These are phyloP conservation scores for Pyricularia sp. DNA, from an alignment of 2,329 filamentous ascomycete species.

Conservation along the genomic window DNA sequence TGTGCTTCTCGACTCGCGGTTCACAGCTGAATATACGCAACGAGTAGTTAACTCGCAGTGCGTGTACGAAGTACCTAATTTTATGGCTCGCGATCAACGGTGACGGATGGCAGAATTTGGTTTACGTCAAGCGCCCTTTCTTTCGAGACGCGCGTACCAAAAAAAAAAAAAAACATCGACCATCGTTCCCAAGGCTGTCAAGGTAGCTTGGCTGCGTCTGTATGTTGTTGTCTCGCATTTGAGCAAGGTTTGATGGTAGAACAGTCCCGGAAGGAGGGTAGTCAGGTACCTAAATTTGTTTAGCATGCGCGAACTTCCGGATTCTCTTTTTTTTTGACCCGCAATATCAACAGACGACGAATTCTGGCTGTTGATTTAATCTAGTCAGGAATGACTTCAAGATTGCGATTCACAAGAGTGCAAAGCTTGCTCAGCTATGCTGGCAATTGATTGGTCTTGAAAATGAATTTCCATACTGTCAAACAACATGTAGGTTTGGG, in stretches of 20 bases:
- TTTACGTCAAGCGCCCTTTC: background rate
- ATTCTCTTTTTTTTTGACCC: background rate
- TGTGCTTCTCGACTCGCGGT: background rate
- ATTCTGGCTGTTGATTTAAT: background rate
- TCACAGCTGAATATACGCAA: background rate
- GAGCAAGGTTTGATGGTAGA: slow-evolving; percentile 2
- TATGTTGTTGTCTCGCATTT: background rate
- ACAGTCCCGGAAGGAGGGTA: background rate
- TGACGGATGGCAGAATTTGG: background rate
- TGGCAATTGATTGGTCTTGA: no score
- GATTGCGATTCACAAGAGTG: no score
- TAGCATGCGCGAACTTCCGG: background rate
- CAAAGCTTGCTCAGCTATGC: no score
- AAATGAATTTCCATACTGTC: no score
- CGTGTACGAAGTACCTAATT: background rate
- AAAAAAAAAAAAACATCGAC: background rate
- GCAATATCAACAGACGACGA: background rate
- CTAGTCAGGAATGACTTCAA: background rate
- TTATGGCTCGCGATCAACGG: background rate
- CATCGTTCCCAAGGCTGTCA: background rate
- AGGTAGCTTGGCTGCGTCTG: background rate
- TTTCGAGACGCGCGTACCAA: background rate
- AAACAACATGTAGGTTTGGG: no score
- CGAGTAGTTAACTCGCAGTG: background rate
- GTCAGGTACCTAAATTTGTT: background rate